phyloP scores from a whole-genome alignment of 2,329 filamentous ascomycete genomes.

The Cytospora leucostoma region DNA sequence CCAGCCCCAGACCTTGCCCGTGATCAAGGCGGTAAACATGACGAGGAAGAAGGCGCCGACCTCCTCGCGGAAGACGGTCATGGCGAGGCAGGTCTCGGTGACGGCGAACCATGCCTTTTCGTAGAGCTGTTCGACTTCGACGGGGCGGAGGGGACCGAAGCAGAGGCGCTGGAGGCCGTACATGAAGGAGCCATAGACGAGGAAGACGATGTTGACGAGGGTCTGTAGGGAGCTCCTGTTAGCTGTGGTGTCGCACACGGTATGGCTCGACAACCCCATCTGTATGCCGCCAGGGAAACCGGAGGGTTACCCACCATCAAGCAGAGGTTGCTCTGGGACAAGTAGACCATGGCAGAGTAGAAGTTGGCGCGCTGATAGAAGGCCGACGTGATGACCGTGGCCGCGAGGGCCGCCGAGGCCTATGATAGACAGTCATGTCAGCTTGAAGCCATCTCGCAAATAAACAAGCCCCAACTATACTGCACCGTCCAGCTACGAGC shows the following conservation, averaged over 20 bases:
- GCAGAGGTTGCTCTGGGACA: constrained; percentile 94
- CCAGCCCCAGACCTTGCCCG: constrained; percentile 98
- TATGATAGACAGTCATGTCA: constrained; percentile 38
- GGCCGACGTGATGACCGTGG: constrained; percentile 81
- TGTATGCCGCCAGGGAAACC: neutral
- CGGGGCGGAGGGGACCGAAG: constrained; percentile 85
- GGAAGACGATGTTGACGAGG: constrained; percentile 84
- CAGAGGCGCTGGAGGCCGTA: constrained; percentile 87
- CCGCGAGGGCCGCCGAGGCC: constrained; percentile 82
- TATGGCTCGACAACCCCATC: neutral
- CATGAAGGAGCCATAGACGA: constrained; percentile 77
- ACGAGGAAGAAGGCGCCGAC: constrained; percentile 91
- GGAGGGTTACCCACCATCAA: constrained; percentile 66
- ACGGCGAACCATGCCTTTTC: constrained; percentile 98
- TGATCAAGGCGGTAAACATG: constrained; percentile 92
- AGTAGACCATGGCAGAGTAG: constrained; percentile 95
- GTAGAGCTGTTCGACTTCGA: constrained; percentile 95
- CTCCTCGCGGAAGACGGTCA: constrained; percentile 97
- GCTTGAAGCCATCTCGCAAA: neutral
- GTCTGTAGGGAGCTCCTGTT: constrained; percentile 57
- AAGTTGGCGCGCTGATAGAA: constrained; percentile 97
- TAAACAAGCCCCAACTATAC: constrained; percentile 22
- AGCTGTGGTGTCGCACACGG: neutral
- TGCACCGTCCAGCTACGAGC: neutral
- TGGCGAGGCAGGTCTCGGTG: constrained; percentile 93